phyloP scores from a whole-genome alignment of 2,329 filamentous ascomycete species.

The Cytospora leucostoma region DNA sequence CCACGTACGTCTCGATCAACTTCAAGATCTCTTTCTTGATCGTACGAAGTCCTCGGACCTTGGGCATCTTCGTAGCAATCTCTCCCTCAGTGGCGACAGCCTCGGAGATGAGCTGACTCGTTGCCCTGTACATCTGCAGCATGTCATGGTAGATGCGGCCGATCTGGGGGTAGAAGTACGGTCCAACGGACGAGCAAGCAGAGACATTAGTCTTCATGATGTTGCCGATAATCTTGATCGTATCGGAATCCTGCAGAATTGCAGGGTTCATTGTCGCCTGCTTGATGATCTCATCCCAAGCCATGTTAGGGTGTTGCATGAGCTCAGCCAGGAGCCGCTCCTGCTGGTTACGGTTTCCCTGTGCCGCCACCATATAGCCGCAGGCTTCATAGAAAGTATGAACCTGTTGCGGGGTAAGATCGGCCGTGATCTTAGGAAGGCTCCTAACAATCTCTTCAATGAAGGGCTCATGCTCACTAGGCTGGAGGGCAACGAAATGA shows the following conservation, averaged over 20 bases:
- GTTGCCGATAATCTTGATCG: constrained; percentile 98
- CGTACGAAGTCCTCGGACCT: constrained; percentile 89
- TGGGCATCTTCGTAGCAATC: constrained; percentile 95
- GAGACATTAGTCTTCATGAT: constrained; percentile 99
- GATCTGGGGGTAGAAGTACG: constrained; percentile 98
- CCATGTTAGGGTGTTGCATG: constrained; percentile 90
- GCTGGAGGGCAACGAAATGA: constrained; percentile 94
- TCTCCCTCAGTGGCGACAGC: constrained; percentile 84
- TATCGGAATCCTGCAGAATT: constrained; percentile 87
- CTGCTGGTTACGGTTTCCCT: constrained; percentile 92
- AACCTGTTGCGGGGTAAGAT: constrained; percentile 93
- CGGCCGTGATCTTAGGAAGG: constrained; percentile 92
- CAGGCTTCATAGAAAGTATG: constrained; percentile 99
- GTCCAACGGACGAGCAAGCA: constrained; percentile 93
- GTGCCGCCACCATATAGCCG: constrained; percentile 97
- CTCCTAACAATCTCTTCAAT: constrained; percentile 98
- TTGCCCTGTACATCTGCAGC: constrained; percentile 97
- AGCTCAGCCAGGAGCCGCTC: constrained; percentile 88
- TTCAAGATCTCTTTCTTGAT: constrained; percentile 99
- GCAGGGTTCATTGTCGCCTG: constrained; percentile 81
- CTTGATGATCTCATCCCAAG: constrained; percentile 94
- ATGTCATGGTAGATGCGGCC: constrained; percentile 97
- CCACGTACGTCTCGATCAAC: constrained; percentile 95
- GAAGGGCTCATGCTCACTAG: constrained; percentile 91
- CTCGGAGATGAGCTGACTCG: constrained; percentile 94